Base-by-base conservation (phyloP, 768 basidiomycete species). In the Phlegmacium glaucopus region DNA sequence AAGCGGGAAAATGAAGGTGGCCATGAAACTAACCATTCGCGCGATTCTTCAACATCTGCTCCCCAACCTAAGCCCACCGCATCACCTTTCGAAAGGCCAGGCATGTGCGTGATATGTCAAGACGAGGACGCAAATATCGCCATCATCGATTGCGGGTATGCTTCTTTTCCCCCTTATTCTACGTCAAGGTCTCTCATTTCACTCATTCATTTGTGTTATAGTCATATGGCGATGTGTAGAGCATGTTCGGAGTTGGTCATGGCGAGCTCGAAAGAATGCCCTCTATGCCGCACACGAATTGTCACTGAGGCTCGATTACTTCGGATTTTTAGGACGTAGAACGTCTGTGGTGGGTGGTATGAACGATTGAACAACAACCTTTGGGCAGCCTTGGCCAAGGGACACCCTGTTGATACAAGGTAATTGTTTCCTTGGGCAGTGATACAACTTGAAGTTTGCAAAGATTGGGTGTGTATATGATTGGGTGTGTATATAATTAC, bases 101-200 rank as follows among this genome's bases (percentile, higher is more conserved):
- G 94, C 2, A 65, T 94, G 4, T 96, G 94, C 62, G 90, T 95
- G 0, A 79, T 96, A 9, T 96, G 94, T 60, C 93, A 94, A 60
- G 94, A 96, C 52, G 89, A 93, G 49, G 93, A 95, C 53, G 93
- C 94, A 0, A 93, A 88, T 54, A 89, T 96, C 48, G 94, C 92
- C 2, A 83, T 93, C 45, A 87, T 95, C 10, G 94, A 96, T 65
- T 96, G 94, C 79, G 94, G 94, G 86, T 90, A 62, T 37, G 85
- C 28, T 30, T 2, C 4, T 34, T 43, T 39, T 45, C 40, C 25
- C 28, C 49, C 15, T 38, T 22, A 22, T 18, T 43, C 30, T 11
- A 27, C 38, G 15, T 11, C 17, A 8, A 39, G 47, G 9, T 17
- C 39, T 44, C 39, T 44, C 6, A 17, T 44, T 48, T 38, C 44